These are phyloP conservation scores for Zoysia matrella DNA, from an alignment of 202 grass and related monocot genomes.

Conservation along the genomic window DNA sequence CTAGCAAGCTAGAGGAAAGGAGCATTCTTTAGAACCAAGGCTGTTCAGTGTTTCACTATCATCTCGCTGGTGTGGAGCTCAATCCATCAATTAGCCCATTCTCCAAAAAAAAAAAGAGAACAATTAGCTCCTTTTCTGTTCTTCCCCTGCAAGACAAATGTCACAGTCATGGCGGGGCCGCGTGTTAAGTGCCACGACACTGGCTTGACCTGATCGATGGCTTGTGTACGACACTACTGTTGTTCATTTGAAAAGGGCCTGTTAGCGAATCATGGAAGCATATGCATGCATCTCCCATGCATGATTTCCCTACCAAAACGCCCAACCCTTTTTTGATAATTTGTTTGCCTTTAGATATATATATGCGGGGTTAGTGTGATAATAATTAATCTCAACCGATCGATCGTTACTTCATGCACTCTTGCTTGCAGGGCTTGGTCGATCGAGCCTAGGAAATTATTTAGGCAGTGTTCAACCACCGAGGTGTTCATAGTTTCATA, in stretches of 20 bases:
- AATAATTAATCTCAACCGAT: conserved; percentile 13
- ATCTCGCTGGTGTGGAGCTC: conserved; percentile 23
- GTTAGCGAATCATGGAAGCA: conserved; percentile 38
- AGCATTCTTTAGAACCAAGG: conserved; percentile 42
- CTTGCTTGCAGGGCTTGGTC: conserved; percentile 32
- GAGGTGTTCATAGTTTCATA: background rate
- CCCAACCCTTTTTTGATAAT: background rate
- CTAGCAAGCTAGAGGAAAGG: conserved; percentile 7
- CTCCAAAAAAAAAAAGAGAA: no score
- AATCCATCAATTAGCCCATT: conserved; percentile 14
- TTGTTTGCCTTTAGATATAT: conserved; percentile 26
- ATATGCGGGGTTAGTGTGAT: background rate
- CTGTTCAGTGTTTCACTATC: conserved; percentile 32
- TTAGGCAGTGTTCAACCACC: conserved; percentile 29
- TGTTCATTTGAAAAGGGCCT: conserved; percentile 32
- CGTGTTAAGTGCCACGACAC: conserved; percentile 43
- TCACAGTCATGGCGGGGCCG: conserved; percentile 15
- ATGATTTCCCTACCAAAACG: conserved; percentile 46
- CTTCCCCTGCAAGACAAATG: conserved; percentile 1
- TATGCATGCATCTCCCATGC: conserved; percentile 49
- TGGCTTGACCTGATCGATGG: conserved; percentile 2
- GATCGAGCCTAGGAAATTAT: conserved; percentile 22
- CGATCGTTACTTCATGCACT: conserved; percentile 15
- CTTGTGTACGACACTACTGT: conserved; percentile 18
- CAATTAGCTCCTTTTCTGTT: background rate